Base-by-base conservation (phyloP, 495 filamentous ascomycete species). In the Hamigera avellanea region DNA sequence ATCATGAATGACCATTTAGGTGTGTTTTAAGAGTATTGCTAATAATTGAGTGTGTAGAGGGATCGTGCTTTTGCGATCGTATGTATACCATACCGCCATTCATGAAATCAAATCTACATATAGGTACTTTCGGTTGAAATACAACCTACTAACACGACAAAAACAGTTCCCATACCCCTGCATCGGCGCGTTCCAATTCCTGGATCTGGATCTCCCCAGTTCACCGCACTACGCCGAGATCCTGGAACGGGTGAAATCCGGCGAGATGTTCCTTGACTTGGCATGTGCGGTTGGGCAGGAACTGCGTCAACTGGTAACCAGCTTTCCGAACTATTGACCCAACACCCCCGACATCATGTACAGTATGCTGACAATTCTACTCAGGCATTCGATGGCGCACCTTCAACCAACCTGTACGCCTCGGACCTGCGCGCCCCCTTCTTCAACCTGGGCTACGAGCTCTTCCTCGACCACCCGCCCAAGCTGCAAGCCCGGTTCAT, bases 141-240 rank as follows among this genome's bases (percentile, higher is more conserved):
- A n/a, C n/a, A n/a, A n/a, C n/a, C n/a, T n/a, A n/a, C n/a, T n/a
- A n/a, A n/a, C n/a, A n/a, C n/a, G n/a, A n/a, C n/a, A n/a, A n/a
- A n/a, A n/a, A n/a, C n/a, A 23, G 21, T 23, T 23, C 36, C 64
- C 62, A 2, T 72, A 71, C 39, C 65, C 70, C 14, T 75, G 67
- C 50, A 62, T 75, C 40, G 71, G 73, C 3, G 56, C 57, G 17
- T 72, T 67, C 49, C 53, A 59, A 3, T 77, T 75, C 44, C 51
- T 73, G 1, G 61, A 64, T 9, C 47, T 75, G 26, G 56, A 49
- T 8, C 52, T 68, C 14, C 32, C 36, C 45, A 26, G 41, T 2
- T 48, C 41, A 2, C 57, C 56, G 0, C 34, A 43, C 14, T 66
- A 72, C 40, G 50, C 52, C 2, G 43, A 59, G 31, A 50, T 64